Evolutionary conservation across 352 stramenopile genomes (phyloP).

Genomic region (Globisporangium camurandrum): DNA sequence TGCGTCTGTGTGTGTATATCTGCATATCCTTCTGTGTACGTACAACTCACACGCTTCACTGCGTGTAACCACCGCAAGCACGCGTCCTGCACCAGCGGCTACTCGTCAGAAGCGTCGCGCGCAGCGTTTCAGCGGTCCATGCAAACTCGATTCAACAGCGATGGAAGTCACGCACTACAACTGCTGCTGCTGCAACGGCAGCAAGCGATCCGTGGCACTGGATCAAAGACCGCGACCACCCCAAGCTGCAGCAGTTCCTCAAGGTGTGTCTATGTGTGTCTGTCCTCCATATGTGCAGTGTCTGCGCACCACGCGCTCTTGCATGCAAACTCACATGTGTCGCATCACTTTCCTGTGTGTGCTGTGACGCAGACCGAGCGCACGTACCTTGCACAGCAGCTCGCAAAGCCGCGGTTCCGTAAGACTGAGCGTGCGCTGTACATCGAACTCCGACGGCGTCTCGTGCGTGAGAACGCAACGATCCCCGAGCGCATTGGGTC

Average conservation of each 20-base stretch:
- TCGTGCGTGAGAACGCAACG: constrained; percentile 52
- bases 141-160: too few species aligned
- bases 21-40: too few species aligned
- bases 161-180: not conserved
- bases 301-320: not conserved
- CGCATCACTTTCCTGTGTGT: too few species aligned
- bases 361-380: constrained; percentile 40
- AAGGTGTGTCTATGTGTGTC: constrained; percentile 33
- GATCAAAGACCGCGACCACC: constrained; percentile 38
- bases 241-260: constrained; percentile 50
- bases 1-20: too few species aligned
- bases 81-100: too few species aligned
- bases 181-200: too few species aligned
- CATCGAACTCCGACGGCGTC: constrained; percentile 51
- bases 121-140: too few species aligned
- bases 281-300: not conserved
- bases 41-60: too few species aligned
- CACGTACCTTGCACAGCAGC: constrained; percentile 37
- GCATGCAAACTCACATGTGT: not conserved
- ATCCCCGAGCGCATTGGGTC: constrained; percentile 71
- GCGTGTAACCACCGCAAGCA: not conserved
- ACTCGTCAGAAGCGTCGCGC: too few species aligned
- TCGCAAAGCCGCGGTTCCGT: constrained; percentile 49
- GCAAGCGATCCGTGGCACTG: constrained; percentile 27
- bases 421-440: constrained; percentile 56